These are phyloP conservation scores for Euphorbia tirucalli DNA, from an alignment of 345 rosid species.

Conservation along the genomic window DNA sequence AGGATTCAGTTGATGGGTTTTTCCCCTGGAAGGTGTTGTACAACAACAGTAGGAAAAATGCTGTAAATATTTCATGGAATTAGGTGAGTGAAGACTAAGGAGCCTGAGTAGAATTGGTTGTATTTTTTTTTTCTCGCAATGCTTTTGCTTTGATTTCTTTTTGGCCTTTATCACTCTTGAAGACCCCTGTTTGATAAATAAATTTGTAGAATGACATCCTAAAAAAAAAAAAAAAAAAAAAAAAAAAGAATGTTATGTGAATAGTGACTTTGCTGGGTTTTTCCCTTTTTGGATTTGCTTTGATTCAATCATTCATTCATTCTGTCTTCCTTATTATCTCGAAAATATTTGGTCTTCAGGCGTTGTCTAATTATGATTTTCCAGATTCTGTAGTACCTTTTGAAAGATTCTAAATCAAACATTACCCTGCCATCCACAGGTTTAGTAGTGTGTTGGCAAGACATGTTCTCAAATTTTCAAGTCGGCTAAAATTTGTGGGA, in stretches of 20 bases:
- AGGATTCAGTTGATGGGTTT: constrained; percentile 30
- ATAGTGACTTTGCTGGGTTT: constrained; percentile 1
- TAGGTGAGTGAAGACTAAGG: constrained; percentile 25
- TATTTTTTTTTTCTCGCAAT: constrained; percentile 12
- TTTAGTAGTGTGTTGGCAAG: too few relatives aligned
- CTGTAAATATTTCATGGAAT: constrained; percentile 49
- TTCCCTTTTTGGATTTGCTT: neutral
- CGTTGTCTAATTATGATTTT: constrained; percentile 3
- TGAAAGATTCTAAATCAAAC: too few relatives aligned
- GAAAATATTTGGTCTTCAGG: constrained; percentile 1
- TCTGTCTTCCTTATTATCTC: neutral
- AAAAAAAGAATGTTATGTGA: constrained; percentile 15
- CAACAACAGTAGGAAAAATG: constrained; percentile 20
- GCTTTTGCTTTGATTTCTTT: constrained; percentile 14
- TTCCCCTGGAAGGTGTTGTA: constrained; percentile 19
- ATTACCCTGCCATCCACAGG: too few relatives aligned
- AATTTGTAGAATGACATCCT: constrained; percentile 35
- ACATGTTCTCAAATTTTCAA: too few relatives aligned
- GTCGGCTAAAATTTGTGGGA: too few relatives aligned
- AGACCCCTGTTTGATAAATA: constrained; percentile 60
- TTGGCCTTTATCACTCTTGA: neutral
- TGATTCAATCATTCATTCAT: neutral
- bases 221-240: neutral
- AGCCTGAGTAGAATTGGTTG: constrained; percentile 28
- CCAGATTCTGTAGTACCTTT: neutral